phyloP scores from a whole-genome alignment of 2,329 filamentous ascomycete genomes.

The Calonectria pauciramosa region DNA sequence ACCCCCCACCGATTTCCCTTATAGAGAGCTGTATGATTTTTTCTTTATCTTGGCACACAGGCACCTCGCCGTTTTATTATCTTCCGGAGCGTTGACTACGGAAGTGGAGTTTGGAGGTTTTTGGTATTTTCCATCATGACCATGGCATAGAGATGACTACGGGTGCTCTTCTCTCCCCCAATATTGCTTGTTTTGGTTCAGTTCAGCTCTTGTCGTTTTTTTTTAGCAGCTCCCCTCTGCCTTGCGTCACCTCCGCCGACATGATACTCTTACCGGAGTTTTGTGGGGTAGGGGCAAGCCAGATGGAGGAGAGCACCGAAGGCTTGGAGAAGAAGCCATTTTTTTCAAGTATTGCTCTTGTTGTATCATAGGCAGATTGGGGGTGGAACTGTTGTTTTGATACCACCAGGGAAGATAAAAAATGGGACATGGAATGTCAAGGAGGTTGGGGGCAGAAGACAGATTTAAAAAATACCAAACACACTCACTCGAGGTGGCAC shows the following conservation, averaged over 20 bases:
- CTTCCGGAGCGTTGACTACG: constrained; percentile 36
- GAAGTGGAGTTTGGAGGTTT: constrained; percentile 39
- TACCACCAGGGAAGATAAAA: constrained; percentile 16
- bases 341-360: constrained; percentile 25
- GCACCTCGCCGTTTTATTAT: constrained; percentile 6
- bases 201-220: constrained; percentile 7
- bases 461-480: constrained; percentile 5
- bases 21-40: constrained; percentile 39
- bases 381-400: constrained; percentile 28
- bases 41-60: constrained; percentile 10
- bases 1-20: constrained; percentile 27
- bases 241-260: neutral
- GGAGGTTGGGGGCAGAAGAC: neutral
- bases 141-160: constrained; percentile 44
- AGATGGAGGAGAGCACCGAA: neutral
- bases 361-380: constrained; percentile 37
- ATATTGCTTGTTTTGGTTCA: constrained; percentile 27
- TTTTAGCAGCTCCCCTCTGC: neutral
- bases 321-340: neutral
- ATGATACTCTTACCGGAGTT: neutral
- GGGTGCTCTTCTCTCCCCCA: constrained; percentile 32
- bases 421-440: neutral
- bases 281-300: neutral
- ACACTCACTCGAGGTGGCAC: neutral
- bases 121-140: constrained; percentile 42